Evolutionary conservation across 208 protist genomes (phyloP).

Genomic region (Leishmania tropica): DNA sequence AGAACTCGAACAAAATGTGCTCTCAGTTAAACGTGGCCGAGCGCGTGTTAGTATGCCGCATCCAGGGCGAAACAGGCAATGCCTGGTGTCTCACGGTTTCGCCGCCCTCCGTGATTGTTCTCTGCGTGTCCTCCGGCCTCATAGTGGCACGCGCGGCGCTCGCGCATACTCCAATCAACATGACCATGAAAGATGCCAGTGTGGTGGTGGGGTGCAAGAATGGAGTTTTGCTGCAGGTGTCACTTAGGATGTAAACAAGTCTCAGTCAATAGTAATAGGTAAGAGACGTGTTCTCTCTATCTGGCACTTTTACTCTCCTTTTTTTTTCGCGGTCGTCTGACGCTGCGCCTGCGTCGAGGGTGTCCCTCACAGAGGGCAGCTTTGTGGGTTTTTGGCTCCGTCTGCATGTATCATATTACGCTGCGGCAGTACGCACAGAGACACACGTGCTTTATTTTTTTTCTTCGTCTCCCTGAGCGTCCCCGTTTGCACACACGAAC

Average conservation of each 20-base stretch:
- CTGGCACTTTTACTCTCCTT: neutral
- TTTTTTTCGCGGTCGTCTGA: neutral
- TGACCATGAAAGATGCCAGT: conserved; percentile 19
- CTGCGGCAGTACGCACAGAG: neutral
- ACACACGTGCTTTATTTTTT: neutral
- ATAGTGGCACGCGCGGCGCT: conserved; percentile 41
- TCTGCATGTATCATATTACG: neutral
- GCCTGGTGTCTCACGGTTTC: conserved; percentile 60
- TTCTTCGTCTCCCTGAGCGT: neutral
- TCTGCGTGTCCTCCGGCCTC: conserved; percentile 34
- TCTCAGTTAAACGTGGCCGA: conserved; percentile 21
- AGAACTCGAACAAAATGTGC: conserved; percentile 38
- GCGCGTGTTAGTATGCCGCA: conserved; percentile 38
- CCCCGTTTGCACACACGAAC: neutral
- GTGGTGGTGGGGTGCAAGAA: conserved; percentile 24
- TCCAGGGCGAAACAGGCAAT: conserved; percentile 33
- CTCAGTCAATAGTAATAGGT: neutral
- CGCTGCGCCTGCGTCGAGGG: neutral
- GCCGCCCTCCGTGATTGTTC: conserved; percentile 42
- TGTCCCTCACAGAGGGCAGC: neutral
- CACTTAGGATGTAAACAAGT: conserved; percentile 8
- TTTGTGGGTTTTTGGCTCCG: neutral
- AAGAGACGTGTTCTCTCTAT: neutral
- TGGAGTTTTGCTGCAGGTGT: conserved; percentile 6
- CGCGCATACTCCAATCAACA: conserved; percentile 37